Percentiles rank a stretch among this genome's conserved stretches.
Evolutionary conservation across 176 grass and related monocot species (phyloP).

Genomic region (Avena eriantha): DNA sequence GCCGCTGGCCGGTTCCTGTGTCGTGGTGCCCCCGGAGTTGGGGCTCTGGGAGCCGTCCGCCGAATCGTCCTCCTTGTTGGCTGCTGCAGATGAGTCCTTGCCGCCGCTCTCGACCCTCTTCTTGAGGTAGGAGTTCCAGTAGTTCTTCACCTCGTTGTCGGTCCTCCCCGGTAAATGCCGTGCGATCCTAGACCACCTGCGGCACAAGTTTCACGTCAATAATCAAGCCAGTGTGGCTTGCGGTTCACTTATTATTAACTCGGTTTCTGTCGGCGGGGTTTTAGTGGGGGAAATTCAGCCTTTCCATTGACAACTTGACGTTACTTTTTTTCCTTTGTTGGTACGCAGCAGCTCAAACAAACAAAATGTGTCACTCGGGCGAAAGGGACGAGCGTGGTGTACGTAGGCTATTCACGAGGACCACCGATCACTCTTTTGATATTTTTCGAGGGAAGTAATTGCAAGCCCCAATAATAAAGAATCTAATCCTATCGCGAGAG

Average conservation of each 20-base stretch:
- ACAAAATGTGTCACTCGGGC: conserved; percentile 27
- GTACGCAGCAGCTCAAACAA: conserved; percentile 22
- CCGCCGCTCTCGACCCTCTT: conserved; percentile 57
- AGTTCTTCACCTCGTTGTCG: conserved; percentile 97
- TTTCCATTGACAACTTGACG: conserved; percentile 42
- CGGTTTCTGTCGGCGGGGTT: conserved; percentile 58
- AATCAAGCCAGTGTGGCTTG: background rate
- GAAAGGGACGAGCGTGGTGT: conserved; percentile 58
- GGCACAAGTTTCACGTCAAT: conserved; percentile 19
- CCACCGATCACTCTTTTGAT: conserved; percentile 25
- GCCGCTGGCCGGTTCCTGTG: conserved; percentile 16
- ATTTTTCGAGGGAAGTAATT: conserved; percentile 51
- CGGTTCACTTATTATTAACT: conserved; percentile 23
- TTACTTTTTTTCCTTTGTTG: conserved; percentile 8
- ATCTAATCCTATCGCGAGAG: conserved; percentile 51
- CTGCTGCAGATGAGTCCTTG: conserved; percentile 2
- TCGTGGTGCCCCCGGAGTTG: background rate
- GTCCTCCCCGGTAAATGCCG: conserved; percentile 81
- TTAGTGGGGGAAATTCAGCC: conserved; percentile 31
- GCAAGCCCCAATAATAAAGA: conserved; percentile 50
- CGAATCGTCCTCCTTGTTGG: background rate
- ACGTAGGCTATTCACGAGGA: conserved; percentile 66
- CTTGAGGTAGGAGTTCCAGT: conserved; percentile 99
- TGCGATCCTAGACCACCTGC: conserved; percentile 93
- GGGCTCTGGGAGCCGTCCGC: conserved; percentile 38